Conservation (phyloP, 228 moss, liverwort and hornwort genomes). For the Sphagnum magellanicum region DNA sequence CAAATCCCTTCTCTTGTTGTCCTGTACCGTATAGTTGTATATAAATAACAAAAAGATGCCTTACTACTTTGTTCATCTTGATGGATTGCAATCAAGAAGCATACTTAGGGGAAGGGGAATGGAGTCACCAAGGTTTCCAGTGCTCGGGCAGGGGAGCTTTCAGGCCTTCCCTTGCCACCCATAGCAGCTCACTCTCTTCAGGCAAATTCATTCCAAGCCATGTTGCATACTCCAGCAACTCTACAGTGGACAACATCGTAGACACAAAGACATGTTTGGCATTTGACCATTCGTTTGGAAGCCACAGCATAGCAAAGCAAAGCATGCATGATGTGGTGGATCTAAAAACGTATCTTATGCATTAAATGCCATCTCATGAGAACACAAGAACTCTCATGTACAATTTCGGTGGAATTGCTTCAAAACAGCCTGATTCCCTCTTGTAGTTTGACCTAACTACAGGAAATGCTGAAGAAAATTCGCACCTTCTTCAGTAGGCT, state of each 20-base stretch:
- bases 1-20: too few relatives aligned
- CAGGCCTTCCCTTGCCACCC: constrained; percentile 61
- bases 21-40: too few relatives aligned
- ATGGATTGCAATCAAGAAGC: too few relatives aligned
- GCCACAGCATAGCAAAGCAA: too few relatives aligned
- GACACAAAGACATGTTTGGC: too few relatives aligned
- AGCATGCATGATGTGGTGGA: too few relatives aligned
- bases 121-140: constrained; percentile 64
- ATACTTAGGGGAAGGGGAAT: neutral
- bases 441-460: too few relatives aligned
- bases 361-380: neutral
- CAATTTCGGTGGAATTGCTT: neutral
- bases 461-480: neutral
- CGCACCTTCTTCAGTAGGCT: constrained; percentile 52
- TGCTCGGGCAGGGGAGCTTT: constrained; percentile 42
- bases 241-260: constrained; percentile 11
- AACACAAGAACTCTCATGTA: neutral
- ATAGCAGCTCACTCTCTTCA: constrained; percentile 42
- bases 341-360: too few relatives aligned
- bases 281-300: too few relatives aligned
- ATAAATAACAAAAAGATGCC: too few relatives aligned
- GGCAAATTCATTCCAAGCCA: constrained; percentile 72
- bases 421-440: too few relatives aligned
- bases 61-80: too few relatives aligned
- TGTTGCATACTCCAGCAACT: constrained; percentile 49